phyloP scores from a whole-genome alignment of 305 asterid species.

The Fraxinus xanthoxyloides region DNA sequence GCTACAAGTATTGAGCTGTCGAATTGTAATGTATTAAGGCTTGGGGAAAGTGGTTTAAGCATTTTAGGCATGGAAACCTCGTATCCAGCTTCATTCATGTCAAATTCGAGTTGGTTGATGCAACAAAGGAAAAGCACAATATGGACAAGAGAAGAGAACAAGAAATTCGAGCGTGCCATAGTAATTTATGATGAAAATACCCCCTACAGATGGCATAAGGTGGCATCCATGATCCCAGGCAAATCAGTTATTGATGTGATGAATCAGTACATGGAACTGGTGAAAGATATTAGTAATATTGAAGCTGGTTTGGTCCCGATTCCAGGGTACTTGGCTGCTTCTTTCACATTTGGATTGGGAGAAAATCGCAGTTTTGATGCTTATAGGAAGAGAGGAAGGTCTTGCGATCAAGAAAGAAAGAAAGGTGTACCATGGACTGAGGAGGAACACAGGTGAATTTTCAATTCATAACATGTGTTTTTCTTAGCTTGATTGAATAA shows the following conservation, averaged over 20 bases:
- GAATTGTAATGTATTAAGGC: background rate
- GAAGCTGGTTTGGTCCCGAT: constrained; percentile 83
- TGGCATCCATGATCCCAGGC: background rate
- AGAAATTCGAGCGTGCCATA: constrained; percentile 66
- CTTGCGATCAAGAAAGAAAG: constrained; percentile 68
- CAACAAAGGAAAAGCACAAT: constrained; percentile 28
- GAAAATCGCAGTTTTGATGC: constrained; percentile 44
- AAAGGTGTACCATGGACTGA: constrained; percentile 95
- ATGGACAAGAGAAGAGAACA: constrained; percentile 89
- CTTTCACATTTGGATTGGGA: constrained; percentile 51
- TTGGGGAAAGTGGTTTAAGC: background rate
- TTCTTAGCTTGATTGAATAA: background rate
- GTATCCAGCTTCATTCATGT: constrained; percentile 24
- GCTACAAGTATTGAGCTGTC: background rate
- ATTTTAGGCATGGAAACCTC: constrained; percentile 30
- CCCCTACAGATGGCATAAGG: background rate
- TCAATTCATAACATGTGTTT: background rate
- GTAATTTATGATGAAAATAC: constrained; percentile 64
- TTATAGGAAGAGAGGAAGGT: constrained; percentile 50
- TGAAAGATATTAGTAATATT: constrained; percentile 65
- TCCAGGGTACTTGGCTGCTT: constrained; percentile 65
- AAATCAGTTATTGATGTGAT: background rate
- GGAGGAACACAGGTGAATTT: constrained; percentile 80
- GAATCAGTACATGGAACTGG: constrained; percentile 37
- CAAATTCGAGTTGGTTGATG: constrained; percentile 31